These are phyloP conservation scores for Trichoderma sp. DNA, from an alignment of 2,329 filamentous ascomycete genomes.

Conservation along the genomic window DNA sequence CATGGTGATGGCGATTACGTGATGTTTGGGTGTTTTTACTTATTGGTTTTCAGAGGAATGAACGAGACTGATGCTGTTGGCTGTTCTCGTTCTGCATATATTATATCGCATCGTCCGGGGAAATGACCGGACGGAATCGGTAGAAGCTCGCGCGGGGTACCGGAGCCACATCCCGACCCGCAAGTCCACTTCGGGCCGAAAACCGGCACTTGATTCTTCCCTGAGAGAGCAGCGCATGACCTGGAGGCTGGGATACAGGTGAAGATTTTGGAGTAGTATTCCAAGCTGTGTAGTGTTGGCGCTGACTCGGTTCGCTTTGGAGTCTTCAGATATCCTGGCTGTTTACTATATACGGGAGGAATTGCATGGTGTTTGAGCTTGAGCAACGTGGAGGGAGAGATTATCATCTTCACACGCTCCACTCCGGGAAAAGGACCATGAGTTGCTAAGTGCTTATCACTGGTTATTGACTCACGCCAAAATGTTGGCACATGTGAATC, in stretches of 20 bases:
- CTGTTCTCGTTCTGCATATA: background rate
- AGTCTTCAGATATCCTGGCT: background rate
- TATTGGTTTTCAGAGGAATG: background rate
- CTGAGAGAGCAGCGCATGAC: background rate
- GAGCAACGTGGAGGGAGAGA: background rate
- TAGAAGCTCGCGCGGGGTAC: conserved; percentile 7
- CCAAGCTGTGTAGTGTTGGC: background rate
- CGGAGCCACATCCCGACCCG: conserved; percentile 7
- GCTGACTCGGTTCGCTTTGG: background rate
- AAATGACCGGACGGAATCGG: background rate
- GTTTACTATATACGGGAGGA: background rate
- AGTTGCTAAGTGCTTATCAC: background rate
- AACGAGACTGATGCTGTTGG: background rate
- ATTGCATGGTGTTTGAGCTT: background rate
- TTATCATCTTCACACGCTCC: background rate
- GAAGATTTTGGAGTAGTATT: background rate
- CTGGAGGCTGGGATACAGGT: background rate
- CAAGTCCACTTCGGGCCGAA: conserved; percentile 17
- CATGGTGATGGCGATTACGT: conserved; percentile 42
- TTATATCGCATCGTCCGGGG: background rate
- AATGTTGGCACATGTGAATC: background rate
- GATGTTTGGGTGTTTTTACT: background rate
- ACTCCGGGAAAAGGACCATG: background rate
- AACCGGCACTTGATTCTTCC: conserved; percentile 10
- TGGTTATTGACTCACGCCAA: background rate